Conservation (phyloP, 2,329 filamentous ascomycete genomes). For the Xylaria digitata region DNA sequence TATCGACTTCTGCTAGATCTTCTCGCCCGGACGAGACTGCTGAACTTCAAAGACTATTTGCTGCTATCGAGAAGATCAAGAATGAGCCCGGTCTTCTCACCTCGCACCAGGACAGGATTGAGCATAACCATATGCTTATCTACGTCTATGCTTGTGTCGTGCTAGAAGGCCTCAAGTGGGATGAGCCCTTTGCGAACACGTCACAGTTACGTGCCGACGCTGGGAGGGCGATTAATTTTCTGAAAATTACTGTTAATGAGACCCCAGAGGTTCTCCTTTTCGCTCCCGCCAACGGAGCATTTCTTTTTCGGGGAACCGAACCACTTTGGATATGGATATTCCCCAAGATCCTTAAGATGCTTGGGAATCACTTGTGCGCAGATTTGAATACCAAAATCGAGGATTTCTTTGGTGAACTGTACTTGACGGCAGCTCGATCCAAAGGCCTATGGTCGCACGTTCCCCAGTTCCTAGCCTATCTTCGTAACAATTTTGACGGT, state of each 20-base stretch:
- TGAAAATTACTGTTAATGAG: constrained; percentile 79
- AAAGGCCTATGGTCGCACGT: constrained; percentile 62
- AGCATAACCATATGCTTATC: constrained; percentile 86
- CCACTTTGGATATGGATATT: constrained; percentile 75
- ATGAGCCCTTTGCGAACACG: constrained; percentile 74
- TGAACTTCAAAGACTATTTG: constrained; percentile 78
- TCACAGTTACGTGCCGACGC: constrained; percentile 69
- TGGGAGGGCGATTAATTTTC: constrained; percentile 79
- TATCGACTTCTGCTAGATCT: constrained; percentile 72
- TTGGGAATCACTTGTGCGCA: constrained; percentile 63
- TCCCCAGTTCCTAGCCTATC: constrained; percentile 59
- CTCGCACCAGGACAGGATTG: constrained; percentile 71
- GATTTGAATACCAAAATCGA: constrained; percentile 64
- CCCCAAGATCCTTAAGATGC: constrained; percentile 66
- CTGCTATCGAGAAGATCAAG: constrained; percentile 66
- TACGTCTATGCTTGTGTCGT: constrained; percentile 85
- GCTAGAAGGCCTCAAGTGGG: constrained; percentile 73
- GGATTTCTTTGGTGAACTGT: constrained; percentile 62
- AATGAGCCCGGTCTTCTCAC: constrained; percentile 66
- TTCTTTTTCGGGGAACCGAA: constrained; percentile 66
- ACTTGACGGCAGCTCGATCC: constrained; percentile 58
- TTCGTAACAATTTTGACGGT: constrained; percentile 62
- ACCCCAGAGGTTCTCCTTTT: constrained; percentile 75
- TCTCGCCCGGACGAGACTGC: constrained; percentile 74
- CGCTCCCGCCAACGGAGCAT: constrained; percentile 54